Conservation (phyloP, 805 yeast genomes). For the Ogataea minuta region DNA sequence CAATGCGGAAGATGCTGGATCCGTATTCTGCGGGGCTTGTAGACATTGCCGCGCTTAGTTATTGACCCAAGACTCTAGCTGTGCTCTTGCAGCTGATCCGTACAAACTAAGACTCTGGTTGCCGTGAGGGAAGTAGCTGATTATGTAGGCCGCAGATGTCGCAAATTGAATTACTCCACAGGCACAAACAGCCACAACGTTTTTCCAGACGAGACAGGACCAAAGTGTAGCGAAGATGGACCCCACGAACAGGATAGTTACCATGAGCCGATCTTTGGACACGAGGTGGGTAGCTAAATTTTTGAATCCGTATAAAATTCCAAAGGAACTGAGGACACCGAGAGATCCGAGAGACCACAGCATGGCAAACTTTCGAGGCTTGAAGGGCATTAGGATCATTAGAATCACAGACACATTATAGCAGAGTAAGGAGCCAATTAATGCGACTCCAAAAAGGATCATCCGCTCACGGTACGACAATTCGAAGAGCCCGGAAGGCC, state of each 20-base stretch:
- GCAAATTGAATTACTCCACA: slow-evolving; percentile 72
- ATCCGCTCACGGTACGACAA: slow-evolving; percentile 73
- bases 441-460: slow-evolving; percentile 69
- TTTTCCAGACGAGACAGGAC: slow-evolving; percentile 61
- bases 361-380: slow-evolving; percentile 82
- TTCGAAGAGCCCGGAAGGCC: slow-evolving; percentile 35
- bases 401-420: slow-evolving; percentile 72
- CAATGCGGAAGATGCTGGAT: slow-evolving; percentile 7
- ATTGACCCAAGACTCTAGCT: slow-evolving; percentile 32
- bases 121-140: slow-evolving; percentile 92
- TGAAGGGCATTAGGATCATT: slow-evolving; percentile 77
- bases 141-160: slow-evolving; percentile 77
- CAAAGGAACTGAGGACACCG: slow-evolving; percentile 79
- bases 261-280: slow-evolving; percentile 68
- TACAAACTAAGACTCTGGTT: slow-evolving; percentile 63
- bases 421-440: slow-evolving; percentile 70
- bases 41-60: slow-evolving; percentile 9
- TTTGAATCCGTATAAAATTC: slow-evolving; percentile 81
- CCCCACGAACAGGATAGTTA: slow-evolving; percentile 71
- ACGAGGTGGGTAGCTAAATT: slow-evolving; percentile 66
- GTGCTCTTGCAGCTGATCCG: slow-evolving; percentile 44
- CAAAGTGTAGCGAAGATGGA: slow-evolving; percentile 72
- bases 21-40: slow-evolving; percentile 9
- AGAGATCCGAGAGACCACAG: slow-evolving; percentile 86
- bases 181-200: slow-evolving; percentile 66